A percentile compares a stretch with the other conserved stretches of the same genome.
Conservation (phyloP, 352 stramenopile species). For the Phytophthora pinifolia region DNA sequence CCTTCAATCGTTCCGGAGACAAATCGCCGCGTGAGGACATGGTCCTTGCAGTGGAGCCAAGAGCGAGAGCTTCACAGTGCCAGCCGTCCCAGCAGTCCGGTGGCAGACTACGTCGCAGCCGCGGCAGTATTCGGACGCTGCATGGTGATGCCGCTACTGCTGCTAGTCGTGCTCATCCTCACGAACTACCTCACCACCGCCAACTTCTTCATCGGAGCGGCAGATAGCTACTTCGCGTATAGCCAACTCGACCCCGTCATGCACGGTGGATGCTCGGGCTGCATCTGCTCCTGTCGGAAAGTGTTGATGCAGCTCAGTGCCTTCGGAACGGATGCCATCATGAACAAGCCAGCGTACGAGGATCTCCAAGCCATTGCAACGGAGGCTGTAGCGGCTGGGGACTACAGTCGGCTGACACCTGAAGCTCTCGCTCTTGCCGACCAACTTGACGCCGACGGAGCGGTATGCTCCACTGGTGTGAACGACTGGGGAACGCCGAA, state of each 20-base stretch:
- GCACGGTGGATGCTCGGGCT: slow-evolving; percentile 6
- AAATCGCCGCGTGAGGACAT: too few species aligned
- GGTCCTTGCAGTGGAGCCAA: too few species aligned
- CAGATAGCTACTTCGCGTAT: slow-evolving; percentile 12
- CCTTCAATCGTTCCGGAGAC: too few species aligned
- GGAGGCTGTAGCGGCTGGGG: slow-evolving; percentile 1
- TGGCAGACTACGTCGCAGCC: too few species aligned
- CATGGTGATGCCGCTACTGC: slow-evolving; percentile 9
- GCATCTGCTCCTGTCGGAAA: slow-evolving; percentile 8
- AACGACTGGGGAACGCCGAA: slow-evolving; percentile 16
- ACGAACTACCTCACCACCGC: slow-evolving; percentile 10
- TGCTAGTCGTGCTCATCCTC: slow-evolving; percentile 2
- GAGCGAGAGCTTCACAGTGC: too few species aligned
- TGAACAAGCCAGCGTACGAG: slow-evolving; percentile 8
- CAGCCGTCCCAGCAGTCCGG: too few species aligned
- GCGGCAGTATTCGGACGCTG: slow-evolving; percentile 8
- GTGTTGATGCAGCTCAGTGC: slow-evolving; percentile 10
- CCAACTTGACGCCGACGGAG: slow-evolving; percentile 3
- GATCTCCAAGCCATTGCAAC: slow-evolving; percentile 6
- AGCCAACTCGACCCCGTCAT: slow-evolving; percentile 12
- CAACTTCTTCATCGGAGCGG: slow-evolving; percentile 9
- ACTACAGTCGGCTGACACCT: slow-evolving; percentile 7
- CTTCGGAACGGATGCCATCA: slow-evolving; percentile 2
- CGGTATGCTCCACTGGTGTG: slow-evolving; percentile 11
- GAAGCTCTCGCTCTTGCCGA: slow-evolving; percentile 13